These are phyloP conservation scores for Fragosphaeria purpurea DNA, from an alignment of 2,329 filamentous ascomycete genomes.

Conservation along the genomic window DNA sequence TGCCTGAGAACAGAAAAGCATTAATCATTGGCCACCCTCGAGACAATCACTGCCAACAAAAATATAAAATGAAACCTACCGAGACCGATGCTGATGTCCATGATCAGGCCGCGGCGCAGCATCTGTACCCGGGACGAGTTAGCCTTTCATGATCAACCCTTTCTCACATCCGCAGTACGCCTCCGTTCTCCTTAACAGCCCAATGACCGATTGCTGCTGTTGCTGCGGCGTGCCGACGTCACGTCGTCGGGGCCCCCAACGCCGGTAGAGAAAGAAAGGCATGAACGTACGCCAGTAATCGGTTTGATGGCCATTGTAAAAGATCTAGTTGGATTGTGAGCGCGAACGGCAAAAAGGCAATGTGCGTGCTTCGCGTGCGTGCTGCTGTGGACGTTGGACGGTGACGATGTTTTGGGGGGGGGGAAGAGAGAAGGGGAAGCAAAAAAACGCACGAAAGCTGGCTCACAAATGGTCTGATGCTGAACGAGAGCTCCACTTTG, in stretches of 20 bases:
- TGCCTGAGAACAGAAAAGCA: constrained; percentile 25
- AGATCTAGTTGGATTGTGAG: constrained; percentile 6
- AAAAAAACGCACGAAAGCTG: constrained; percentile 11
- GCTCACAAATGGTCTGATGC: constrained; percentile 15
- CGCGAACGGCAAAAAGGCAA: neutral
- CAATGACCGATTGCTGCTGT: no score
- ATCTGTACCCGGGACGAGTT: constrained; percentile 31
- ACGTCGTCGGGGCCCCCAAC: no score
- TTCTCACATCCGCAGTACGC: neutral
- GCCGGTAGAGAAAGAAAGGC: neutral
- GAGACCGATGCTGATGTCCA: constrained; percentile 45
- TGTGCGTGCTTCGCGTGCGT: neutral
- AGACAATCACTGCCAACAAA: neutral
- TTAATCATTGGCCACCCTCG: no score
- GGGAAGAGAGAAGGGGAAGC: constrained; percentile 1
- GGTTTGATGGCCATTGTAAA: constrained; percentile 46
- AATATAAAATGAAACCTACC: constrained; percentile 27
- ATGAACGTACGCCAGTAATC: constrained; percentile 47
- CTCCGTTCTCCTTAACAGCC: no score
- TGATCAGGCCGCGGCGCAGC: constrained; percentile 49
- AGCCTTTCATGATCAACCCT: neutral
- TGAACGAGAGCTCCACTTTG: neutral
- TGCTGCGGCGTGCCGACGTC: no score
- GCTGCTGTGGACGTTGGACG: neutral
- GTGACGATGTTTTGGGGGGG: neutral